Base-by-base conservation (phyloP, 148 eudicot genomes). In the Beta vulgaris region DNA sequence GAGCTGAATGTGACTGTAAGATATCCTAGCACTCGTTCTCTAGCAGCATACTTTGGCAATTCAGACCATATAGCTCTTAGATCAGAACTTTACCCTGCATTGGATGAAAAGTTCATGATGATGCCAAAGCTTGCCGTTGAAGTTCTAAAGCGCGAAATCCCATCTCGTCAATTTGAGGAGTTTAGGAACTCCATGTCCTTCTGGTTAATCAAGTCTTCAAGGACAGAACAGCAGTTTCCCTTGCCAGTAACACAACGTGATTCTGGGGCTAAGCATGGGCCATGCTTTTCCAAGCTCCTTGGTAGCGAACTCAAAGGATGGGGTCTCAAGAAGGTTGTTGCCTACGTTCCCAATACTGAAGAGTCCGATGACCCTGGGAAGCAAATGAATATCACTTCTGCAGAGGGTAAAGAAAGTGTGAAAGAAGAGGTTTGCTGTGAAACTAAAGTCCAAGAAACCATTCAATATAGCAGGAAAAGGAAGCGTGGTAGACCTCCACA, bases 91-190 rank as follows among this genome's bases (percentile, higher is more conserved):
- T 87, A 82, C 73, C 98, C 98, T 44, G 76, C 74, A 40, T 74
- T 90, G 73, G 97, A 91, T 77, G 88, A 84, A 78, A 85, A 76
- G 63, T 87, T 84, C 58, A 88, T 79, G 19, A 88, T 94, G 96
- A 89, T 78, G 6, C 57, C 78, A 34, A 53, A 73, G 29, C 82
- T 87, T 21, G 97, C 98, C 0, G 80, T 66, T 46, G 77, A 81
- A 61, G 86, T 88, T 79, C 91, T 94, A 63, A 49, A 55, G 44
- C 77, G 85, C 60, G 68, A 80, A 40, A 84, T 94, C 40, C 75
- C 89, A 4, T 77, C 80, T 39, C 78, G 73, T 46, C 89, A 86
- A 25, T 88, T 85, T 76, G 76, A 69, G 1, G 84, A 76, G 23
- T 77, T 65, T 73, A 81, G 75, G 84, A 84, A 77, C 37, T 81